Conservation (phyloP, 805 yeast species). For the Starmerella potacharoeniae region DNA sequence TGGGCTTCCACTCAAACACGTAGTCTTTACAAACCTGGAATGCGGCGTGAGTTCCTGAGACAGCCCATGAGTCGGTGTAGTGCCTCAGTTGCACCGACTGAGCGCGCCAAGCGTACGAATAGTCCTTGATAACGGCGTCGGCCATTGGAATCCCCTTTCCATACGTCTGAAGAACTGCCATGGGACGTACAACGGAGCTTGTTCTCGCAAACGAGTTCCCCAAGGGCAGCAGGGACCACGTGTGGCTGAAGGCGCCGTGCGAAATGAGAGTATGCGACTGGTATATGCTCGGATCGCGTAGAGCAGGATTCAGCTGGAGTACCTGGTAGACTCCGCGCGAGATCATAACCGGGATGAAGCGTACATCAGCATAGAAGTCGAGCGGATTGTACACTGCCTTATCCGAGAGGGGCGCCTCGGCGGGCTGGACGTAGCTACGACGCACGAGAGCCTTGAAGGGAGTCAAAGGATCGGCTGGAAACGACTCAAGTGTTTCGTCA, state of each 20-base stretch:
- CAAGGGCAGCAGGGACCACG: conserved; percentile 24
- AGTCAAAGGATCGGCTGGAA: not conserved
- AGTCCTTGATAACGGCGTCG: conserved; percentile 21
- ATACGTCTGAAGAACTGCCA: conserved; percentile 20
- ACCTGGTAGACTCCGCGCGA: conserved; percentile 19
- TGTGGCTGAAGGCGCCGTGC: conserved; percentile 22
- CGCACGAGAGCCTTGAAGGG: not conserved
- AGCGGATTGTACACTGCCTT: conserved; percentile 1
- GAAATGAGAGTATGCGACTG: conserved; percentile 20
- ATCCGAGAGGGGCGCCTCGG: not conserved
- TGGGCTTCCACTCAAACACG: conserved; percentile 21
- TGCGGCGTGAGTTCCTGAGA: conserved; percentile 15
- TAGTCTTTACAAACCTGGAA: conserved; percentile 16
- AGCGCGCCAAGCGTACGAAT: conserved; percentile 9
- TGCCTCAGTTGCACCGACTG: conserved; percentile 6
- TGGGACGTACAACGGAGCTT: conserved; percentile 19
- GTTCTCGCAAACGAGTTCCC: not conserved
- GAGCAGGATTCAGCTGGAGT: conserved; percentile 11
- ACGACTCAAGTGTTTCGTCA: not conserved
- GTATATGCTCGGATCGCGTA: conserved; percentile 4
- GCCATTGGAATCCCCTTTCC: conserved; percentile 7
- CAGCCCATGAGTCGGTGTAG: conserved; percentile 10
- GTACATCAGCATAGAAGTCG: conserved; percentile 12
- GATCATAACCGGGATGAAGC: conserved; percentile 19
- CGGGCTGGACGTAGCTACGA: not conserved